Percentiles rank a stretch among this genome's conserved stretches.
phyloP scores from a whole-genome alignment of 139 green algal species.

The Coccomyxa sp. region DNA sequence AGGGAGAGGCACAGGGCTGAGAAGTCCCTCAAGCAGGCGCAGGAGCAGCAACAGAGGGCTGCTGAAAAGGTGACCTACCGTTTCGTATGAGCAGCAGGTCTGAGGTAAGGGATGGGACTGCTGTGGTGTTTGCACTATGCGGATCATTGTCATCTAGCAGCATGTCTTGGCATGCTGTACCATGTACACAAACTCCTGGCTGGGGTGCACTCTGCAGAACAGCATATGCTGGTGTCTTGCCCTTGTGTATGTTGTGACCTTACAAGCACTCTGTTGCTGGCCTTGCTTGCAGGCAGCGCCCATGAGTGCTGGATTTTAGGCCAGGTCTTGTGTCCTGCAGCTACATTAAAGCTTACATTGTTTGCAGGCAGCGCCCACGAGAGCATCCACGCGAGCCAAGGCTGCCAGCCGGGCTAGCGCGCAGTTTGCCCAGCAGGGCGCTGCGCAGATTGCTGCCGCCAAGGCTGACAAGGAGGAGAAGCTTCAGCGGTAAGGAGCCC shows the following conservation, averaged over 20 bases:
- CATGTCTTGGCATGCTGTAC: too few relatives aligned
- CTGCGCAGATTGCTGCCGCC: slow-evolving; percentile 35
- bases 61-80: neutral
- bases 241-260: too few relatives aligned
- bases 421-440: neutral
- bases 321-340: neutral
- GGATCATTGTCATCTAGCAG: too few relatives aligned
- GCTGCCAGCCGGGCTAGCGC: too few relatives aligned
- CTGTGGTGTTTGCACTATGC: too few relatives aligned
- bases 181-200: too few relatives aligned
- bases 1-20: slow-evolving; percentile 19
- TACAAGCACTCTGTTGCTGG: too few relatives aligned
- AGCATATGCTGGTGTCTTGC: too few relatives aligned
- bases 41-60: neutral
- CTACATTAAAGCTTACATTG: neutral
- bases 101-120: neutral
- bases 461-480: slow-evolving; percentile 18
- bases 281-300: too few relatives aligned
- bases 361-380: neutral
- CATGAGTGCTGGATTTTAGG: too few relatives aligned
- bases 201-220: too few relatives aligned
- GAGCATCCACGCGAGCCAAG: slow-evolving; percentile 10
- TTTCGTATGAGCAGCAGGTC: neutral
- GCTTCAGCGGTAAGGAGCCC: neutral
- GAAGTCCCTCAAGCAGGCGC: slow-evolving; percentile 16